These are phyloP conservation scores for Mucor piriformis DNA, from an alignment of 371 early-diverging fungal species.

Conservation along the genomic window DNA sequence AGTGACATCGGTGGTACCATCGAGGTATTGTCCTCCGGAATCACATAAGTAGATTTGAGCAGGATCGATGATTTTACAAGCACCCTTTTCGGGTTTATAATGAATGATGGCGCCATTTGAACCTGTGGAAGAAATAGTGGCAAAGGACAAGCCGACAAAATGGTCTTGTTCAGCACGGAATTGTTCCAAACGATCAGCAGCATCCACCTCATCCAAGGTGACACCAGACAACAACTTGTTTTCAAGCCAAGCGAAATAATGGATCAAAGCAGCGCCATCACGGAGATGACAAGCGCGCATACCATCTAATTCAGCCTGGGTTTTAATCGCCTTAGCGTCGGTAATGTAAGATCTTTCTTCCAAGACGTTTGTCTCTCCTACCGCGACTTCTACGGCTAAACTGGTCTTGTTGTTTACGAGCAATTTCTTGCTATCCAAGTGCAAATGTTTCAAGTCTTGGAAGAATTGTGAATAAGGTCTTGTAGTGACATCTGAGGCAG, in stretches of 20 bases:
- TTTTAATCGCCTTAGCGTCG: conserved; percentile 93
- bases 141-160: conserved; percentile 94
- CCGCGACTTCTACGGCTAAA: conserved; percentile 71
- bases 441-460: conserved; percentile 60
- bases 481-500: conserved; percentile 43
- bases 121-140: conserved; percentile 96
- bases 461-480: conserved; percentile 80
- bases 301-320: conserved; percentile 90
- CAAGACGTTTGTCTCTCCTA: conserved; percentile 56
- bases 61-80: conserved; percentile 57
- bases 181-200: conserved; percentile 76
- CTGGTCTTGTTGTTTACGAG: conserved; percentile 68
- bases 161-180: conserved; percentile 70
- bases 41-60: conserved; percentile 93
- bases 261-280: conserved; percentile 92
- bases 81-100: conserved; percentile 88
- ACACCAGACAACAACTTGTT: conserved; percentile 74
- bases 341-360: conserved; percentile 74
- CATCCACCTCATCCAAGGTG: conserved; percentile 74
- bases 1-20: conserved; percentile 99
- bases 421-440: conserved; percentile 27
- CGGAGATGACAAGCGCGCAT: conserved; percentile 93
- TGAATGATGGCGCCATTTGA: conserved; percentile 99
- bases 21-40: conserved; percentile 97
- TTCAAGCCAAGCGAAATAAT: conserved; percentile 96